phyloP scores from a whole-genome alignment of 225 moss, liverwort and hornwort genomes.

The Asterella californica region DNA sequence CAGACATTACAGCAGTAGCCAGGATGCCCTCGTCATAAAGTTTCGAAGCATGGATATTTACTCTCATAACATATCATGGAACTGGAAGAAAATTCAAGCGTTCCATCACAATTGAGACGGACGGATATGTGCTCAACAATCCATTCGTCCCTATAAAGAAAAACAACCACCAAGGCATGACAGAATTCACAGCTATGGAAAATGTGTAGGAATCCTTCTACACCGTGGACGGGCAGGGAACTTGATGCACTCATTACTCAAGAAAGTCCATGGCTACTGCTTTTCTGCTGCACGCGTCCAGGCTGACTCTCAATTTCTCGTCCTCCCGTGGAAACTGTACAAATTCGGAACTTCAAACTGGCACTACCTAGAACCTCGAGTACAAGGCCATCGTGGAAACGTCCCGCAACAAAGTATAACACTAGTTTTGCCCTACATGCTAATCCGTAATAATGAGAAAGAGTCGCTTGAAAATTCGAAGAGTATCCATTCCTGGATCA shows the following conservation, averaged over 20 bases:
- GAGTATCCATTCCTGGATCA: neutral
- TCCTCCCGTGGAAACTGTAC: neutral
- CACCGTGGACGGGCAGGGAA: no score
- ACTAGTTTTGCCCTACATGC: neutral
- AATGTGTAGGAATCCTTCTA: no score
- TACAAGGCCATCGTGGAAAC: neutral
- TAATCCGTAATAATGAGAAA: neutral
- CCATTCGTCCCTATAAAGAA: no score
- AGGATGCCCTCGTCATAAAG: no score
- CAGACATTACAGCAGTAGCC: no score
- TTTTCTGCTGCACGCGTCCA: neutral
- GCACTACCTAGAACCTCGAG: neutral
- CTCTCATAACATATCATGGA: no score
- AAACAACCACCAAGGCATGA: no score
- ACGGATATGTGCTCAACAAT: no score
- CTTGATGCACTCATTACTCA: neutral
- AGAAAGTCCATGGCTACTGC: neutral
- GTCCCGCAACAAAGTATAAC: neutral
- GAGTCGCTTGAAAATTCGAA: neutral
- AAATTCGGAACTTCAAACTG: neutral
- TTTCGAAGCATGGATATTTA: no score
- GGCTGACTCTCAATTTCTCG: neutral
- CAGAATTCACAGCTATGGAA: no score
- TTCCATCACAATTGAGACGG: no score
- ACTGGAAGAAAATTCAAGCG: no score